Evolutionary conservation across 2,329 filamentous ascomycete species (phyloP).

Genomic region (Cladosporium oxysporum): DNA sequence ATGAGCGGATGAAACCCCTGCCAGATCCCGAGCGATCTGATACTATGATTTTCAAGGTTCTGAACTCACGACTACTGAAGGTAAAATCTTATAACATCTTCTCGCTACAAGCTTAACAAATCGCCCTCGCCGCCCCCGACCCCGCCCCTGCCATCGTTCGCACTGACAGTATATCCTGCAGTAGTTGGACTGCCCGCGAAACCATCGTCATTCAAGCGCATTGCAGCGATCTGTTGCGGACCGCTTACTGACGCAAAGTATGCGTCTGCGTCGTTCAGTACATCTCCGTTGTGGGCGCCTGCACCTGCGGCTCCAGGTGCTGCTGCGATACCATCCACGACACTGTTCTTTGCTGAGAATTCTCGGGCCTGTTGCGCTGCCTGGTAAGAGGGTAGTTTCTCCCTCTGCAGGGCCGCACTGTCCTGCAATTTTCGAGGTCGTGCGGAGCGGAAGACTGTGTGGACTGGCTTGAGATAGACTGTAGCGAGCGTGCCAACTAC

Average conservation of each 20-base stretch:
- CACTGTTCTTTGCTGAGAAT: slow-evolving; percentile 24
- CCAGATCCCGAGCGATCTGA: too few species aligned
- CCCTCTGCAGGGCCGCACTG: slow-evolving; percentile 81
- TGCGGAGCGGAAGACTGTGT: slow-evolving; percentile 91
- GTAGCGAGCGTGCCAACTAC: slow-evolving; percentile 95
- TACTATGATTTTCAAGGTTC: too few species aligned
- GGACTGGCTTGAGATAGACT: slow-evolving; percentile 95
- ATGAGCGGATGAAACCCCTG: too few species aligned
- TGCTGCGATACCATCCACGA: slow-evolving; percentile 47
- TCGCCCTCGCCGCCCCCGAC: slow-evolving; percentile 37
- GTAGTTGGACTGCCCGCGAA: slow-evolving; percentile 39
- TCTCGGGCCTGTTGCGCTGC: slow-evolving; percentile 40
- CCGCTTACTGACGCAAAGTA: slow-evolving; percentile 82
- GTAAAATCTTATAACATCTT: too few species aligned
- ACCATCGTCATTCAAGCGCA: slow-evolving; percentile 66
- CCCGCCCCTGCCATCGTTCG: slow-evolving; percentile 51
- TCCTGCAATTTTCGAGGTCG: slow-evolving; percentile 77
- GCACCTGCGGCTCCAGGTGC: slow-evolving; percentile 54
- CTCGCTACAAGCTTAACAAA: slow-evolving; percentile 37
- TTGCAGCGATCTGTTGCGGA: slow-evolving; percentile 67
- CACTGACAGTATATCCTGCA: slow-evolving; percentile 68
- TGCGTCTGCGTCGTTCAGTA: slow-evolving; percentile 76
- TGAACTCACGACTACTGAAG: too few species aligned
- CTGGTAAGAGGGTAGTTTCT: slow-evolving; percentile 60
- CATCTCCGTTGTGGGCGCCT: slow-evolving; percentile 27